Evolutionary conservation across 164 flowering plant genomes (phyloP), one percentile per base, ranked within the genome.

Genomic region (Vitis cinerea): DNA sequence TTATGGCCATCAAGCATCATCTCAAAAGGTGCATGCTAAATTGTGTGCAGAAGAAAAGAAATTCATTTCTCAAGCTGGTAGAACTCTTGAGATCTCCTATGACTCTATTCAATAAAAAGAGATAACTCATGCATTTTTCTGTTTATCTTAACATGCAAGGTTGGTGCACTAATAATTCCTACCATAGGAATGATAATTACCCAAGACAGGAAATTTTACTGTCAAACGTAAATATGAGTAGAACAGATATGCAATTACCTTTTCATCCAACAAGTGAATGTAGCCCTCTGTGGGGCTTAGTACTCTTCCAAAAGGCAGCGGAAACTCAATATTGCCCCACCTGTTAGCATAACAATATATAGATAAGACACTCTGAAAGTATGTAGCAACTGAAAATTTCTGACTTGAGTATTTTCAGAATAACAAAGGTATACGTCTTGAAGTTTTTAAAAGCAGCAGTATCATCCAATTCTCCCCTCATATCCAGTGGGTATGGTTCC

Each of bases 401-500:
- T 3, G 19, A 50, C 27, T 23, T 23, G 0, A 23, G 27, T 23
- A 23, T 23, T 23, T 23, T 50, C 8, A 9, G 27, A 59, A 58
- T 31, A 48, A 31, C 13, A 37, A 30, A 72, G 9, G 29, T 13
- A n/a, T 89, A 93, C 98, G 88, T 93, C 47, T 89, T 87, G 58
- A 93, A 93, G 81, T 93, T 93, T 83, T 93, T 90, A 79, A 93
- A 93, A 47, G 94, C 87, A 64, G 98, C 97, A 62, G 98, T 93
- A 66, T 93, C 97, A 81, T 93, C 98, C 85, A 93, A 69, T 67
- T 91, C 98, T 58, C 97, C 98, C 60, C 97, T 84, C 98, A 90
- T 93, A 72, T 93, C 97, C 79, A 93, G 73, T 9, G 97, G 97
- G 77, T 88, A 91, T 66, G 95, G 97, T 76, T 89, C 82, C 55